Evolutionary conservation across 495 filamentous ascomycete genomes (phyloP).

Genomic region (Talaromyces stipitatus): DNA sequence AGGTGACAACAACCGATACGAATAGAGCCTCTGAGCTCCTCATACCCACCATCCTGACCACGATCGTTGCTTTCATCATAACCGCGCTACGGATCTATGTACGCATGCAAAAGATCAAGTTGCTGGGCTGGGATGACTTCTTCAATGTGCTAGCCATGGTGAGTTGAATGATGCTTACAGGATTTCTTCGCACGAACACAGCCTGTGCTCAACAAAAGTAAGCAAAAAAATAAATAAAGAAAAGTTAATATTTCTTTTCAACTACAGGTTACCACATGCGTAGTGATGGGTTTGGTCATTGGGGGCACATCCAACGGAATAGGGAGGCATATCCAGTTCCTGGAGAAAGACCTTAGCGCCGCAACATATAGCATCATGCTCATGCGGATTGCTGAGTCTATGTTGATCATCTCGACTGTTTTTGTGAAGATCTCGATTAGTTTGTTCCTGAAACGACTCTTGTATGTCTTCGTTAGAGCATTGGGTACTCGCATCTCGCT

Average conservation of each 20-base stretch:
- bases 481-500: not conserved
- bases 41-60: conserved; percentile 8
- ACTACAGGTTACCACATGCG: not conserved
- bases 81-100: conserved; percentile 2
- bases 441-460: conserved; percentile 5
- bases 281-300: not conserved
- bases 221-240: not conserved
- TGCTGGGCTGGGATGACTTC: conserved; percentile 9
- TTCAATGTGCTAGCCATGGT: conserved; percentile 8
- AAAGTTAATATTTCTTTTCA: not conserved
- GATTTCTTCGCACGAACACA: not conserved
- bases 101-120: not conserved
- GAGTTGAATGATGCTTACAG: not conserved
- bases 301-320: not conserved
- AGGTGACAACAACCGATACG: not conserved
- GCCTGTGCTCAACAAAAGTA: too few relatives aligned
- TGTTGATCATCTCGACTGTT: not conserved
- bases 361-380: not conserved
- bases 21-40: conserved; percentile 7
- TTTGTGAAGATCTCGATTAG: conserved; percentile 7
- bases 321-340: not conserved
- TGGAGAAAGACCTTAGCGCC: not conserved
- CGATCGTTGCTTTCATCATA: conserved; percentile 1
- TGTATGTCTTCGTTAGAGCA: not conserved
- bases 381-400: not conserved